Conservation (phyloP, 2,329 filamentous ascomycete genomes). For the Colletotrichum filicis region DNA sequence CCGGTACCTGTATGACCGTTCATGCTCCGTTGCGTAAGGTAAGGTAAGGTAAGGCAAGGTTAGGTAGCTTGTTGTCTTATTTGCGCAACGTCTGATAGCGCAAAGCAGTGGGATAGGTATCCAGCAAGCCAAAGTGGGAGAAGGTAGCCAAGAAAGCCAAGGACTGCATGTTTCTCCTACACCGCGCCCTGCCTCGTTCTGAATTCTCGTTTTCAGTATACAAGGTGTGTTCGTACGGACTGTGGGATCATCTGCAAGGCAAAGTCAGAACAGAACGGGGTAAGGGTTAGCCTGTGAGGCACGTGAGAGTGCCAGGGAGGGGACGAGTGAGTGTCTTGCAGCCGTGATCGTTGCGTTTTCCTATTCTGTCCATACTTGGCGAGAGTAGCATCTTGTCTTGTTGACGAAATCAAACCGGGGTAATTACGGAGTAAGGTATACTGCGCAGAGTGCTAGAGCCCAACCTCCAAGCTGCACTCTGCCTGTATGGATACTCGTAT, state of each 20-base stretch:
- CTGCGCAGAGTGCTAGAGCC: neutral
- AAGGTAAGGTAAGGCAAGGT: no score
- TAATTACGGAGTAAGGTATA: neutral
- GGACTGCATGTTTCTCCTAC: no score
- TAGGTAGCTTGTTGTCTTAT: no score
- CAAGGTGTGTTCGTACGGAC: neutral
- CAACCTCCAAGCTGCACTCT: no score
- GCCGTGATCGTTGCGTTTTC: neutral
- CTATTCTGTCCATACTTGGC: neutral
- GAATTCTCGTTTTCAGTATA: neutral
- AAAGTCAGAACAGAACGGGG: neutral
- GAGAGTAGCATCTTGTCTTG: neutral
- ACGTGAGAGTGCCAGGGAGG: neutral
- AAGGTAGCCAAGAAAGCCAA: no score
- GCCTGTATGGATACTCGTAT: no score
- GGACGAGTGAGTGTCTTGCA: neutral
- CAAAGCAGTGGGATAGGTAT: no score
- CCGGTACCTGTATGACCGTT: neutral
- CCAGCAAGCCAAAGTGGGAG: no score
- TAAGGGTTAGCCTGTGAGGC: neutral
- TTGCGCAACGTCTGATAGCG: no score
- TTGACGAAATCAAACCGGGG: neutral
- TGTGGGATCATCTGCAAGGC: neutral
- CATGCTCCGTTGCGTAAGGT: neutral
- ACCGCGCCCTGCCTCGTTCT: no score